Evolutionary conservation across 1,284 basidiomycete species (phyloP), one percentile per base, ranked within the genome.

Genomic region (Psilocybe mexicana): DNA sequence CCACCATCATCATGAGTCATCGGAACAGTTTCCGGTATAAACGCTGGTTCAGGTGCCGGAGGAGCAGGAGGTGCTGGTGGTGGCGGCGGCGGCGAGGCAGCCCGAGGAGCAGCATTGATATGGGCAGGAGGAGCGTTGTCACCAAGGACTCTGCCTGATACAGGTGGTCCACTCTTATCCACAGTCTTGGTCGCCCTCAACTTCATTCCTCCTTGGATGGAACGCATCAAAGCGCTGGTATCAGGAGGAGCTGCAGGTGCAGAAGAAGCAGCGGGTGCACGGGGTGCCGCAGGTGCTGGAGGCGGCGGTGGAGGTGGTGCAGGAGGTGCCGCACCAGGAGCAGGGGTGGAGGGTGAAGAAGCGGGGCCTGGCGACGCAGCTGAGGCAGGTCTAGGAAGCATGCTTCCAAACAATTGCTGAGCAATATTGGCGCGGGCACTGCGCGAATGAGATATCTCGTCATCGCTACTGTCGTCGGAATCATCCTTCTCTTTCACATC

Each of bases 161-260:
- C 77, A 0, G 80, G 71, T 4, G 90, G 85, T 0, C 73, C 84
- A 63, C 92, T 94, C 62, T 90, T 88, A 70, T 98, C 96, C 57
- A 90, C 85, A 1, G 96, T 98, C 61, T 86, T 81, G 0, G 93
- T 76, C 73, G 94, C 94, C 58, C 82, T 84, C 61, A 99, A 76
- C 61, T 77, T 82, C 38, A 84, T 74, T 1, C 96, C 96, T 5
- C 87, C 84, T 68, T 93, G 88, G 64, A 99, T 99, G 12, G 93
- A 87, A 11, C 79, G 77, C 59, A 99, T 74, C 28, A 99, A 76
- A 0, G 92, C 93, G 59, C 80, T 77, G 28, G 86, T 81, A 69
- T 87, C 85, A 4, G 79, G 81, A 6, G 81, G 69, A 6, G 78
- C 72, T 4, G 70, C 61, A 0, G 66, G 59, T 4, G 64, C 60